Evolutionary conservation across 495 filamentous ascomycete species (phyloP).

Genomic region (Aspergillus asperescens): DNA sequence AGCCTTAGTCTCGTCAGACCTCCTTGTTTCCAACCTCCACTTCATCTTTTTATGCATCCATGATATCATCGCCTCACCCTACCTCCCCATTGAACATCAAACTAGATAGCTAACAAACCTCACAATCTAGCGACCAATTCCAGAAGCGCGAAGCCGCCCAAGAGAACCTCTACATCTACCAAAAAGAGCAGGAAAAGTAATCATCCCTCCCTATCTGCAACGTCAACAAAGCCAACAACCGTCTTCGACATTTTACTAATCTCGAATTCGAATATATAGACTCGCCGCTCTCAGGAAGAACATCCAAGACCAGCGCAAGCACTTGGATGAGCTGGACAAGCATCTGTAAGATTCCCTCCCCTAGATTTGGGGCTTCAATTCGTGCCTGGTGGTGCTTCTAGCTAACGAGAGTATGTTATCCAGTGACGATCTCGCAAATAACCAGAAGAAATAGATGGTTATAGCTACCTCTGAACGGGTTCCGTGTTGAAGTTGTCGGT

Average conservation of each 20-base stretch:
- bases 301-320: constrained; percentile 69
- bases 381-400: background rate
- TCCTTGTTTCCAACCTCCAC: background rate
- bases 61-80: constrained; percentile 17
- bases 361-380: constrained; percentile 6
- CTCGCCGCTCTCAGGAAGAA: constrained; percentile 65
- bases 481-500: background rate
- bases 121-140: constrained; percentile 69
- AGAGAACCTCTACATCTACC: constrained; percentile 75
- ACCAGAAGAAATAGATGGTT: constrained; percentile 62
- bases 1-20: background rate
- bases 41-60: background rate
- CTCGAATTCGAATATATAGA: constrained; percentile 25
- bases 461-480: background rate
- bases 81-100: background rate
- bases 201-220: constrained; percentile 5
- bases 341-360: constrained; percentile 60
- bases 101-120: background rate
- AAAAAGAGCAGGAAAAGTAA: constrained; percentile 82
- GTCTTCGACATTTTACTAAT: background rate
- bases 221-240: background rate
- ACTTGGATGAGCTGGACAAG: constrained; percentile 75
- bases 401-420: background rate
- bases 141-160: constrained; percentile 81
- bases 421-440: constrained; percentile 65